A percentile compares a stretch with the other conserved stretches of the same genome.
Conservation (phyloP, 2,329 filamentous ascomycete genomes). For the Microsporum audouinii region DNA sequence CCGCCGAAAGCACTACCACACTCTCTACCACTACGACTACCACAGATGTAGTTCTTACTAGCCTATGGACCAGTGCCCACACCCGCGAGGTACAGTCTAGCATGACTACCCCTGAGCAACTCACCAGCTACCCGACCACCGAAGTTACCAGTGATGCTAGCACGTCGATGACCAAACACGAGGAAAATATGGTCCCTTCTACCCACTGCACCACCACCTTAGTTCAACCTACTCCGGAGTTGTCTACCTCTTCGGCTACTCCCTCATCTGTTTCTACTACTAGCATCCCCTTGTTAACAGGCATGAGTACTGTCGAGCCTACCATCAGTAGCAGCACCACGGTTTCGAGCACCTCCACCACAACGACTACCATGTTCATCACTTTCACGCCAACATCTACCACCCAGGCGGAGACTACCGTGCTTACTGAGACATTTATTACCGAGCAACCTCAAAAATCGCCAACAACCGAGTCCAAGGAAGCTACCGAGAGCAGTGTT, state of each 20-base stretch:
- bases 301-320: background rate
- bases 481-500: background rate
- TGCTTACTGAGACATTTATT: background rate
- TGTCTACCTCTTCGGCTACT: background rate
- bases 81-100: background rate
- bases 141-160: background rate
- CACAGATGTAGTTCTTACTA: background rate
- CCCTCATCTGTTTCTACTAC: background rate
- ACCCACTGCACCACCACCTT: background rate
- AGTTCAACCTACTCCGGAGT: background rate
- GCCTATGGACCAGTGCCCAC: background rate
- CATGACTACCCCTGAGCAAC: background rate
- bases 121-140: background rate
- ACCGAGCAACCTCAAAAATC: background rate
- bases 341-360: background rate
- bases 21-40: background rate
- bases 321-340: background rate
- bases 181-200: background rate
- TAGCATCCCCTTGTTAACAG: background rate
- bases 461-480: background rate
- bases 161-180: background rate
- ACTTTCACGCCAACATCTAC: background rate
- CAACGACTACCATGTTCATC: background rate
- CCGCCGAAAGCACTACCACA: background rate
- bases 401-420: background rate